Conservation (phyloP, 768 basidiomycete species). For the Tulasnella sp. region DNA sequence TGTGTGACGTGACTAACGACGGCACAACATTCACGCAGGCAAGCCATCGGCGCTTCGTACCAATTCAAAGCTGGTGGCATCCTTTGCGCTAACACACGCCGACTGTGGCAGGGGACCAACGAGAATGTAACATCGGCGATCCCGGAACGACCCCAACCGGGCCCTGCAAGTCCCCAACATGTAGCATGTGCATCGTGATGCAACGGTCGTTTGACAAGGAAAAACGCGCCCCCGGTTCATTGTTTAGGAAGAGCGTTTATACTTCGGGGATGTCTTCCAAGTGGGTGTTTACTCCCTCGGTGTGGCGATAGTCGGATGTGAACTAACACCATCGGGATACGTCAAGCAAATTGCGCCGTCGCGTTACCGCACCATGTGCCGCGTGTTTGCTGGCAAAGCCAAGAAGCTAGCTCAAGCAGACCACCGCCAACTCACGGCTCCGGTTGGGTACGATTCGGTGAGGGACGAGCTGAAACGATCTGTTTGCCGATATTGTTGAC, state of each 20-base stretch:
- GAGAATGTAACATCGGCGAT: no score
- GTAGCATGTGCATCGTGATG: constrained; percentile 8
- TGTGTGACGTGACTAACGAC: no score
- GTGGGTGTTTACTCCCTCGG: background rate
- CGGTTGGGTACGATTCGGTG: constrained; percentile 11
- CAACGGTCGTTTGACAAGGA: background rate
- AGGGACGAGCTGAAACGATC: background rate
- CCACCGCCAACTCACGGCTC: background rate
- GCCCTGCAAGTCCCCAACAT: constrained; percentile 7
- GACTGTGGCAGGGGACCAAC: no score
- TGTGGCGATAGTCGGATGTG: background rate
- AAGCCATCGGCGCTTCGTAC: no score
- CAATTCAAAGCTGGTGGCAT: no score
- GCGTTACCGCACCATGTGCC: background rate
- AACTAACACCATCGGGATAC: background rate
- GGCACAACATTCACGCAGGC: background rate
- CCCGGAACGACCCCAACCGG: no score
- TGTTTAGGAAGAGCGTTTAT: constrained; percentile 15
- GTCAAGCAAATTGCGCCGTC: background rate
- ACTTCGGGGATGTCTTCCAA: constrained; percentile 21
- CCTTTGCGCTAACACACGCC: no score
- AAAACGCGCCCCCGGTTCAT: background rate
- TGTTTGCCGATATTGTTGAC: background rate
- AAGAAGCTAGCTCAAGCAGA: background rate
- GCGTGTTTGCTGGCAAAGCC: constrained; percentile 7